These are phyloP conservation scores for Aspergillus luchuensis DNA, from an alignment of 2,329 filamentous ascomycete species.

Conservation along the genomic window DNA sequence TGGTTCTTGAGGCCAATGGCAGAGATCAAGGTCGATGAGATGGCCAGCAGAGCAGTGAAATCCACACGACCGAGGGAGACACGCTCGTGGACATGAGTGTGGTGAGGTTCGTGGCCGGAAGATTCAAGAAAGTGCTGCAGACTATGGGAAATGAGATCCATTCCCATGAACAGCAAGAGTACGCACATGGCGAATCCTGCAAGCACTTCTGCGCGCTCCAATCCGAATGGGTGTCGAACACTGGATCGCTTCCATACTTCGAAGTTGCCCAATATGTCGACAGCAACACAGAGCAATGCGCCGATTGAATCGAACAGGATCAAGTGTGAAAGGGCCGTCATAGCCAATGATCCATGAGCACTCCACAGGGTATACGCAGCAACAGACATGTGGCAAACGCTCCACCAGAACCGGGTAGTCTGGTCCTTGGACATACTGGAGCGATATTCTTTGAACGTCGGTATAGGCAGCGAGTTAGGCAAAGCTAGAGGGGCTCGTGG, in stretches of 20 bases:
- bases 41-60: slow-evolving; percentile 76
- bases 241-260: slow-evolving; percentile 95
- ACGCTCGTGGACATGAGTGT: slow-evolving; percentile 65
- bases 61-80: slow-evolving; percentile 78
- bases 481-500: slow-evolving; percentile 82
- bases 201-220: slow-evolving; percentile 90
- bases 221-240: slow-evolving; percentile 87
- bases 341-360: slow-evolving; percentile 80
- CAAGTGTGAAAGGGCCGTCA: slow-evolving; percentile 89
- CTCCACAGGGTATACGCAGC: slow-evolving; percentile 84
- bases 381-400: slow-evolving; percentile 80
- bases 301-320: slow-evolving; percentile 95
- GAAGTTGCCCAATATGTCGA: slow-evolving; percentile 94
- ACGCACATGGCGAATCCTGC: slow-evolving; percentile 96
- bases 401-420: slow-evolving; percentile 81
- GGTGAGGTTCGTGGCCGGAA: slow-evolving; percentile 72
- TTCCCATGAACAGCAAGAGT: slow-evolving; percentile 93
- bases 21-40: slow-evolving; percentile 79
- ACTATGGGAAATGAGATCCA: slow-evolving; percentile 92
- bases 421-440: slow-evolving; percentile 88
- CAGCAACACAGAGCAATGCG: slow-evolving; percentile 84
- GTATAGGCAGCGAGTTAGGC: slow-evolving; percentile 87
- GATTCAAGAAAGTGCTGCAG: slow-evolving; percentile 89
- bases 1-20: slow-evolving; percentile 89
- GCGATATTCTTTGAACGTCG: slow-evolving; percentile 84